Base-by-base conservation (phyloP, 2,329 filamentous ascomycete genomes). In the Colletotrichum sp. region DNA sequence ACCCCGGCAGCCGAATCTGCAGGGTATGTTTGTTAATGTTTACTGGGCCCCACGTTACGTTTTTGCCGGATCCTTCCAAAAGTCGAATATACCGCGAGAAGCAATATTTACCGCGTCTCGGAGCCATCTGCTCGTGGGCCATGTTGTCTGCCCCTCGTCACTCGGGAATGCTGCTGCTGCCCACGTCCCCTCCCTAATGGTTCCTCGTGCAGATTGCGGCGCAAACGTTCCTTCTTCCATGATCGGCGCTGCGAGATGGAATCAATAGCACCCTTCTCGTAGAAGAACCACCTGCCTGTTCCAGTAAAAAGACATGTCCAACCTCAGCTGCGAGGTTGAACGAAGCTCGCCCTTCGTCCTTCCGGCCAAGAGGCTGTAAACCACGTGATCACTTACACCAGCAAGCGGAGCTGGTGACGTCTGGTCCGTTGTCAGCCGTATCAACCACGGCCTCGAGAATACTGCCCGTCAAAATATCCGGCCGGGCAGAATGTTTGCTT, bases 1-100 rank as follows among this genome's bases (percentile, higher is more conserved):
- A 63, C 63, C 69, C 69, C 64, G 56, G 63, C 63, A 48, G 48
- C 38, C 43, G 32, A 68, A 36, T 73, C 18, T 73, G 73, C 73
- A 75, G 73, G 63, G 69, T 75, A 63, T 73, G 56, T 64, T 69
- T 59, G 34, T 63, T 59, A 62, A 48, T 68, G 58, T 56, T 26
- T 32, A 38, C 48, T 52, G n/a, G 48, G 68, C 43, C 69, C 69
- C 69, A 75, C 73, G 63, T 59, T 62, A 48, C 43, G 32, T 73
- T 75, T 43, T 48, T 30, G 63, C 28, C 13, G 32, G 26, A 59
- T 75, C 69, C 58, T 66, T 69, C 32, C 30, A 48, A 62, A 58
- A 64, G 64, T 21, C 64, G 38, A 61, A 73, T 63, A 24, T 64
- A 55, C 69, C 48, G 69, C 69, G 43, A 63, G 43, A 34, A 32